These are phyloP conservation scores for Trametopsis cervina DNA, from an alignment of 768 basidiomycete genomes.

Conservation along the genomic window DNA sequence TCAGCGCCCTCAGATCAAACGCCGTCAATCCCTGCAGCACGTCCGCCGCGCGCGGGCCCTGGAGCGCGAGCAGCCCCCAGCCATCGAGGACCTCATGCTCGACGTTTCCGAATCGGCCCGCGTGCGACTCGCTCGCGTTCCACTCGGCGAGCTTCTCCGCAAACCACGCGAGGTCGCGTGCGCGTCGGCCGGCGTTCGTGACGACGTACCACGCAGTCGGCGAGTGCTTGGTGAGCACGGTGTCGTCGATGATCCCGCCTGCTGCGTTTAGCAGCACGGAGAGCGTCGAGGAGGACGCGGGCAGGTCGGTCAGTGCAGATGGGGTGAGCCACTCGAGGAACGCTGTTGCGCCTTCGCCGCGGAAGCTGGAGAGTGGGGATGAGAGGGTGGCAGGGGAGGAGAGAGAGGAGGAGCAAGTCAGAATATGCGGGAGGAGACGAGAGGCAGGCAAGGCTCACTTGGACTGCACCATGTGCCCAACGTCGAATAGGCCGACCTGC, in stretches of 20 bases:
- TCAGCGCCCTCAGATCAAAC: conserved; percentile 64
- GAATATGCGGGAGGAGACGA: too few species aligned
- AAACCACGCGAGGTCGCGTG: conserved; percentile 80
- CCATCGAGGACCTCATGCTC: conserved; percentile 74
- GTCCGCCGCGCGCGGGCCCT: conserved; percentile 81
- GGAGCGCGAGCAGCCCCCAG: conserved; percentile 87
- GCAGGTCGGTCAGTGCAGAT: conserved; percentile 63
- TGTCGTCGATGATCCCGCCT: conserved; percentile 96
- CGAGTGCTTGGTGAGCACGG: conserved; percentile 83
- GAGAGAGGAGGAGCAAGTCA: background rate
- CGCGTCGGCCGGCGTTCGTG: conserved; percentile 88
- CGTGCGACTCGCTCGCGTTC: conserved; percentile 47
- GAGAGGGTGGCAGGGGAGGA: too few species aligned
- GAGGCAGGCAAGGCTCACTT: conserved; percentile 59
- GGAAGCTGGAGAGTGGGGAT: too few species aligned
- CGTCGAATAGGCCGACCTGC: conserved; percentile 87
- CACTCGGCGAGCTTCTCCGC: conserved; percentile 59
- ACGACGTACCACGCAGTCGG: conserved; percentile 85
- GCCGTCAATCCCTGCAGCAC: conserved; percentile 74
- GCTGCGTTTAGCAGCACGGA: conserved; percentile 82
- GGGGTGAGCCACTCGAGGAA: conserved; percentile 92
- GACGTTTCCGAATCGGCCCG: conserved; percentile 30
- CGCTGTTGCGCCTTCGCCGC: conserved; percentile 64
- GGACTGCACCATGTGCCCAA: conserved; percentile 97
- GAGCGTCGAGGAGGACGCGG: conserved; percentile 73